phyloP scores from a whole-genome alignment of 495 filamentous ascomycete genomes.

The Lasiosphaeria miniovina region DNA sequence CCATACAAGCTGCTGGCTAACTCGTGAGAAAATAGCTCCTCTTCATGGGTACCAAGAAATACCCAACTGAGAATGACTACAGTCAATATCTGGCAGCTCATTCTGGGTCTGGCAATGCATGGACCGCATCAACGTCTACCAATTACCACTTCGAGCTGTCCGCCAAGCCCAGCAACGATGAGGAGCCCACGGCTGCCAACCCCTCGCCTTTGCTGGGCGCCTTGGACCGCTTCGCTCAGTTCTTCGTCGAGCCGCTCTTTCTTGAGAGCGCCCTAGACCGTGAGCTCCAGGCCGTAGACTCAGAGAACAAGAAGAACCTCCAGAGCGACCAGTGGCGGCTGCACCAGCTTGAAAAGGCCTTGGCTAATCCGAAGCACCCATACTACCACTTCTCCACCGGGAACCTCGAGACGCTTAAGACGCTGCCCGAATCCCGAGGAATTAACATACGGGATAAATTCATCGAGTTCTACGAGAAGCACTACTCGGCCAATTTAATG shows the following conservation, averaged over 20 bases:
- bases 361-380: slow-evolving; percentile 89
- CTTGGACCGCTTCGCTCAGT: slow-evolving; percentile 94
- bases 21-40: slow-evolving; percentile 58
- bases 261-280: slow-evolving; percentile 85
- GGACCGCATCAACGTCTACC: slow-evolving; percentile 88
- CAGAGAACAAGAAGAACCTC: slow-evolving; percentile 99
- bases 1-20: background rate
- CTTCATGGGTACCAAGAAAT: slow-evolving; percentile 99
- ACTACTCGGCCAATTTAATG: slow-evolving; percentile 95
- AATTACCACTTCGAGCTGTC: slow-evolving; percentile 98
- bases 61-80: slow-evolving; percentile 94
- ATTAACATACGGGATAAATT: slow-evolving; percentile 91
- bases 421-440: slow-evolving; percentile 73
- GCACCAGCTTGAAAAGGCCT: slow-evolving; percentile 85
- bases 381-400: slow-evolving; percentile 95
- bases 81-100: slow-evolving; percentile 85
- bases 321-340: slow-evolving; percentile 93
- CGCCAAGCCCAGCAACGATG: slow-evolving; percentile 59
- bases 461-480: slow-evolving; percentile 84
- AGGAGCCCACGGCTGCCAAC: slow-evolving; percentile 50
- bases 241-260: slow-evolving; percentile 92
- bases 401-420: slow-evolving; percentile 85
- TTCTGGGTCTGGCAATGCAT: slow-evolving; percentile 91
- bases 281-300: slow-evolving; percentile 90
- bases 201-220: slow-evolving; percentile 83